Evolutionary conservation across 2,329 filamentous ascomycete species (phyloP).

Genomic region (Pestalotiopsis sp.): DNA sequence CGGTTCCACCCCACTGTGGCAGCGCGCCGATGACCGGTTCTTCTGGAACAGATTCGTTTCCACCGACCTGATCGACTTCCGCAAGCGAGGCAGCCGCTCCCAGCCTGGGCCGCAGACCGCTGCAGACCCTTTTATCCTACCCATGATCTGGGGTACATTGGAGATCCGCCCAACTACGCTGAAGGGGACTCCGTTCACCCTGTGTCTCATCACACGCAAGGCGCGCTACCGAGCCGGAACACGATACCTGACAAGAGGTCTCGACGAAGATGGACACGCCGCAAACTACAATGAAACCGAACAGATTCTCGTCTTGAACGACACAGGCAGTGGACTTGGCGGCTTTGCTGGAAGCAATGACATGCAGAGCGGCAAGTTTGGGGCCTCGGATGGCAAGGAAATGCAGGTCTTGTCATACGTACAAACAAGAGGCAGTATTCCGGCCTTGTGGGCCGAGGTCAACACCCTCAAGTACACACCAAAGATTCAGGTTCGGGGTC

Average conservation of each 20-base stretch:
- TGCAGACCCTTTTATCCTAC: constrained; percentile 89
- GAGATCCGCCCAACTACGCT: constrained; percentile 86
- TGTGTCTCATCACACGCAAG: constrained; percentile 85
- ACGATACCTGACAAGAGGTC: constrained; percentile 90
- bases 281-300: constrained; percentile 99
- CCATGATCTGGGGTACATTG: constrained; percentile 95
- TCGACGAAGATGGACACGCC: constrained; percentile 93
- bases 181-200: constrained; percentile 81
- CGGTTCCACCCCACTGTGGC: constrained; percentile 77
- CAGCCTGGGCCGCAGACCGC: constrained; percentile 72
- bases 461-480: constrained; percentile 92
- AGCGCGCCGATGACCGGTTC: constrained; percentile 92
- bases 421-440: constrained; percentile 94
- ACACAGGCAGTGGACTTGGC: constrained; percentile 71
- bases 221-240: constrained; percentile 89
- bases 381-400: constrained; percentile 65
- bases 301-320: constrained; percentile 88
- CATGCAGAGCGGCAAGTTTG: constrained; percentile 73
- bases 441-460: constrained; percentile 94
- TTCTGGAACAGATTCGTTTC: constrained; percentile 98
- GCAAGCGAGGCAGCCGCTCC: constrained; percentile 63
- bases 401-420: constrained; percentile 92
- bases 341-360: constrained; percentile 79
- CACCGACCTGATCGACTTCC: constrained; percentile 88
- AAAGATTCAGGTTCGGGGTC: constrained; percentile 82